phyloP scores from a whole-genome alignment of 352 stramenopile species.

The Thalassiosira livingstoniorum region DNA sequence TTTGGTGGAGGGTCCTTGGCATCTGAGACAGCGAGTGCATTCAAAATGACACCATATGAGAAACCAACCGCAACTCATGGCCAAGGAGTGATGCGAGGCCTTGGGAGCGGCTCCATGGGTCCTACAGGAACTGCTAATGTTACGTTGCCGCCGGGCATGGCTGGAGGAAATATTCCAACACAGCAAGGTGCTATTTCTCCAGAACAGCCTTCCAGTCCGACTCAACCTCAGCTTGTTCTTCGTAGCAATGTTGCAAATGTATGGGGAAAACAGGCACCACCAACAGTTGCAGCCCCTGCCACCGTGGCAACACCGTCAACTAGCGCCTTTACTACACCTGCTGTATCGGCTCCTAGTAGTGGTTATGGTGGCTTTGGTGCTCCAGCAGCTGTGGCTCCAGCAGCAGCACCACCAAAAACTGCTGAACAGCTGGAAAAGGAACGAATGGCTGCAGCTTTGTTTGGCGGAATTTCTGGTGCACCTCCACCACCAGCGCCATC shows the following conservation, averaged over 20 bases:
- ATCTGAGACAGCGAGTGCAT: conserved; percentile 61
- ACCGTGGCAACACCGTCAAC: neutral
- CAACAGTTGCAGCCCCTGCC: conserved; percentile 23
- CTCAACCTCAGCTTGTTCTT: conserved; percentile 68
- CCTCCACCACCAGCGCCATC: conserved; percentile 47
- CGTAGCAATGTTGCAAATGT: conserved; percentile 84
- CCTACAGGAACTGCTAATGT: conserved; percentile 56
- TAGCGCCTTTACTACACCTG: conserved; percentile 15
- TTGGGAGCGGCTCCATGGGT: conserved; percentile 61
- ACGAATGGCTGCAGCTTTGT: conserved; percentile 94
- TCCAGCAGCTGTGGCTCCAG: conserved; percentile 31
- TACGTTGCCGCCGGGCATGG: conserved; percentile 65
- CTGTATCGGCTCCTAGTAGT: conserved; percentile 38
- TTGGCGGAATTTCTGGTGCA: conserved; percentile 91
- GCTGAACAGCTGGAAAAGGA: conserved; percentile 87
- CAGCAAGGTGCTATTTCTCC: conserved; percentile 25
- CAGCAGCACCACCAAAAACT: conserved; percentile 68
- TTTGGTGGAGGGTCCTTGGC: conserved; percentile 46
- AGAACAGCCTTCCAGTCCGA: conserved; percentile 18
- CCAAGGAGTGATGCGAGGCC: conserved; percentile 56
- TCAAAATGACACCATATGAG: conserved; percentile 90
- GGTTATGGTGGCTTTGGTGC: conserved; percentile 54
- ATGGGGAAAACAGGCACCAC: conserved; percentile 74
- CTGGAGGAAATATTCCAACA: conserved; percentile 38
- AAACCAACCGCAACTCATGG: conserved; percentile 79